Evolutionary conservation across 345 rosid genomes (phyloP).

Genomic region (Lumnitzera littorea): DNA sequence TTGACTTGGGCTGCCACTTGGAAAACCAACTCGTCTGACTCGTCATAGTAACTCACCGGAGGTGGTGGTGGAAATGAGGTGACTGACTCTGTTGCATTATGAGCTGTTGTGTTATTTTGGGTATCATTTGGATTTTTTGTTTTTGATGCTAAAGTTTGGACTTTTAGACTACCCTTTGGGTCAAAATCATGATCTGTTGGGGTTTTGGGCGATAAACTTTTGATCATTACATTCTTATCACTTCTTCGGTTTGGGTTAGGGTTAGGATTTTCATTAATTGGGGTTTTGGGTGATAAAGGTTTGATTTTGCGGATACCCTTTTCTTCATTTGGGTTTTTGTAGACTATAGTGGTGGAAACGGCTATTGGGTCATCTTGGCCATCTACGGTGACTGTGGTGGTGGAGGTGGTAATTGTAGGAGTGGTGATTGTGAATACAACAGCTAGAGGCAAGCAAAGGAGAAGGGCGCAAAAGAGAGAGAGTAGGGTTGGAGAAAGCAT

Average conservation of each 20-base stretch:
- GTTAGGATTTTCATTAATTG: no score
- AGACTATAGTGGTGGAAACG: neutral
- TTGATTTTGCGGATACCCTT: no score
- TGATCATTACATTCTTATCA: no score
- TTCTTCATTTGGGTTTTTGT: no score
- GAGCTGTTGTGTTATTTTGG: constrained; percentile 3
- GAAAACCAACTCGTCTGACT: constrained; percentile 45
- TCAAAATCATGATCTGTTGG: no score
- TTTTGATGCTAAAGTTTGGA: no score
- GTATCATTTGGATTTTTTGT: no score
- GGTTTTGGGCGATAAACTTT: no score
- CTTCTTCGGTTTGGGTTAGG: no score
- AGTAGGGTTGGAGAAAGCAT: constrained; percentile 52
- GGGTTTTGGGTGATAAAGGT: no score
- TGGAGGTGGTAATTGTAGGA: constrained; percentile 21
- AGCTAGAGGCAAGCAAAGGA: constrained; percentile 58
- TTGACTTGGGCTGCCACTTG: constrained; percentile 36
- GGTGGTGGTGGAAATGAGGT: constrained; percentile 1
- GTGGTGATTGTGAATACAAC: constrained; percentile 37
- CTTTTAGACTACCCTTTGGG: no score
- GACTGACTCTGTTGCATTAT: neutral
- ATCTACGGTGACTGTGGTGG: constrained; percentile 11
- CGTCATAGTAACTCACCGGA: constrained; percentile 14
- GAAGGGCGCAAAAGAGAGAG: constrained; percentile 45
- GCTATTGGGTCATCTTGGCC: constrained; percentile 1